Base-by-base conservation (phyloP, 2,329 filamentous ascomycete genomes). In the Talaromyces sp. region DNA sequence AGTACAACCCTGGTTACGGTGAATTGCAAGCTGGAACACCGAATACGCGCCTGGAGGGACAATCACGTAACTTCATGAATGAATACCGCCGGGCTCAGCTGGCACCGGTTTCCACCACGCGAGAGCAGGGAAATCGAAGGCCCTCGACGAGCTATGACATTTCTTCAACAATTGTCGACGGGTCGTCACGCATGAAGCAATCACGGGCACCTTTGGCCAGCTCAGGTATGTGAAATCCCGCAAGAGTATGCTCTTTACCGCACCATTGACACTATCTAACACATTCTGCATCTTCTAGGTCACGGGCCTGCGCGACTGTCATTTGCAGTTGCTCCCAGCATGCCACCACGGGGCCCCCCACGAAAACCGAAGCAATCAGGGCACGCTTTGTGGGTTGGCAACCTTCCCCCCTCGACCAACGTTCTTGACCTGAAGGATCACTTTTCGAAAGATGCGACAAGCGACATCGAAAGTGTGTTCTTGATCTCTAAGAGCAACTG, bases 401-500 rank as follows among this genome's bases (percentile, higher is more conserved):
- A 98, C 74, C 82, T 98, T 0, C 93, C 94, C 3, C 91, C 92
- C 0, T 90, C 92, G 58, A 91, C 93, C 0, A 89, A 89, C 47
- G 84, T 98, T 13, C 88, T 92, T 78, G 90, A 86, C 66, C 81
- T 98, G n/a, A 96, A 97, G 61, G 88, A 95, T 67, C 91, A 97
- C 75, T 95, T 97, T 65, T 96, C 91, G 67, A 88, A 87, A 68
- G 90, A 93, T 69, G 89, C 92, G 0, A 85, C 84, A 0, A 86
- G 83, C 49, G 86, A 93, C 1, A 87, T 98, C 25, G 91, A 97
- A 75, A 97, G 93, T 56, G 82, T 98, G 0, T 97, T 98, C 70
- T 81, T 98, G 40, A 98, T 98, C 47, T 94, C 93, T 0, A 97
- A 97, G 77, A 97, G 93, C 76, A 97, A 97, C 74, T 98, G 94